Evolutionary conservation across 306 rosid species (phyloP).

Genomic region (Quercus variabilis): DNA sequence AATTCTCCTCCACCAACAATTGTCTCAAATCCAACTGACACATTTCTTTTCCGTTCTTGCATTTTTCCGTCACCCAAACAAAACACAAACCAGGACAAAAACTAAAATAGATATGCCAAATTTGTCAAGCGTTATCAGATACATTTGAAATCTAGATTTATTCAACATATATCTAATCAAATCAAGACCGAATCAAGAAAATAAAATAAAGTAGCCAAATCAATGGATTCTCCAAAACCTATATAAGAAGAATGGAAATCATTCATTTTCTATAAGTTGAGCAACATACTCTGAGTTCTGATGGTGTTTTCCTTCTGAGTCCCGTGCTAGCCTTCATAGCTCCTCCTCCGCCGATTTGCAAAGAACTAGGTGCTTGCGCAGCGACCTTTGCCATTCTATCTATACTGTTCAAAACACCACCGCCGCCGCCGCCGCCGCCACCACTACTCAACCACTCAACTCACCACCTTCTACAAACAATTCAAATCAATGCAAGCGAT

Average conservation of each 20-base stretch:
- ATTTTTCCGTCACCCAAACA: too few species aligned
- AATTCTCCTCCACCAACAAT: too few species aligned
- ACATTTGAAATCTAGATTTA: too few species aligned
- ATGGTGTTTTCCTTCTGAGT: slow-evolving; percentile 78
- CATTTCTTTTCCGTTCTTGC: too few species aligned
- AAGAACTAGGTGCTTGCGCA: slow-evolving; percentile 43
- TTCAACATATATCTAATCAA: too few species aligned
- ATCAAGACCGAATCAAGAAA: too few species aligned
- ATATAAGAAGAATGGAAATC: background rate
- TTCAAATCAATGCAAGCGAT: background rate
- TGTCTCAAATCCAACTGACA: too few species aligned
- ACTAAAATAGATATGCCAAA: too few species aligned
- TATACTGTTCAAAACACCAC: background rate
- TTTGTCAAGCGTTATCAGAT: too few species aligned
- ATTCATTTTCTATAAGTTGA: background rate
- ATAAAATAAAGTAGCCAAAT: too few species aligned
- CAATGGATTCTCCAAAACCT: too few species aligned
- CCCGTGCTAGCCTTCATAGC: slow-evolving; percentile 36
- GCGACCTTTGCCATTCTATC: slow-evolving; percentile 65
- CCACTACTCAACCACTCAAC: slow-evolving; percentile 19
- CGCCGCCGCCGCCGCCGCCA: background rate
- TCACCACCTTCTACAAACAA: background rate
- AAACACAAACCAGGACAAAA: too few species aligned
- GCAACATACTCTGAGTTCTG: slow-evolving; percentile 54
- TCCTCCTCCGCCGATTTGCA: slow-evolving; percentile 37